Conservation (phyloP, 768 basidiomycete genomes). For the Macrolepiota albuminosa region DNA sequence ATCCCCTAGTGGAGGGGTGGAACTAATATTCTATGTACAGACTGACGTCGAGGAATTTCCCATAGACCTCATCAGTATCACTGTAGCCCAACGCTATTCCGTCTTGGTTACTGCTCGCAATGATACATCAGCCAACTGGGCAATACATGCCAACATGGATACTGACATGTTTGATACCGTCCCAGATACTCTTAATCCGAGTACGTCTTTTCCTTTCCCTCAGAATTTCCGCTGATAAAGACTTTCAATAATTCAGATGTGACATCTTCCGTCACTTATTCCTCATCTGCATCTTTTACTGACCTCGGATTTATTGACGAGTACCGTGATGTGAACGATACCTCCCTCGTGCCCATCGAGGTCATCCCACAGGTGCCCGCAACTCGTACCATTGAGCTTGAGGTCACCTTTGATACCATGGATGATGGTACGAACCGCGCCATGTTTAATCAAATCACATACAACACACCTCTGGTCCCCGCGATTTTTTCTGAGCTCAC, state of each 20-base stretch:
- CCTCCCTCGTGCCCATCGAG: conserved; percentile 58
- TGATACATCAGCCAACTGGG: conserved; percentile 80
- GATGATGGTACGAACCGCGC: conserved; percentile 80
- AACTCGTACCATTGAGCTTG: conserved; percentile 62
- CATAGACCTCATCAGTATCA: conserved; percentile 65
- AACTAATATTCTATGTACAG: conserved; percentile 26
- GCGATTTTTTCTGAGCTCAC: conserved; percentile 71
- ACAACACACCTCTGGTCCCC: conserved; percentile 68
- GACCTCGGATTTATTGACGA: conserved; percentile 48
- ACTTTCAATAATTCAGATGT: conserved; percentile 43
- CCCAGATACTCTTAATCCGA: conserved; percentile 68
- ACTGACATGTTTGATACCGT: conserved; percentile 83
- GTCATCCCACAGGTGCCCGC: conserved; percentile 43
- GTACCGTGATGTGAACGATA: conserved; percentile 66
- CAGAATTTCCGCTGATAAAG: background rate
- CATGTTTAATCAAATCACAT: conserved; percentile 69
- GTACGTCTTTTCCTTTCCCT: conserved; percentile 33
- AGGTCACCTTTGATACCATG: conserved; percentile 80
- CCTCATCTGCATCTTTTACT: conserved; percentile 42
- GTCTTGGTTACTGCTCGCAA: conserved; percentile 89
- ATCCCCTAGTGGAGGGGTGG: background rate
- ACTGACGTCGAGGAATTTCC: conserved; percentile 74
- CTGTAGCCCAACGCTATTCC: conserved; percentile 92
- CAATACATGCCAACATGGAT: conserved; percentile 90
- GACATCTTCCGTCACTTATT: conserved; percentile 82